These are phyloP conservation scores for Cudoniella acicularis DNA, from an alignment of 495 filamentous ascomycete genomes.

Conservation along the genomic window DNA sequence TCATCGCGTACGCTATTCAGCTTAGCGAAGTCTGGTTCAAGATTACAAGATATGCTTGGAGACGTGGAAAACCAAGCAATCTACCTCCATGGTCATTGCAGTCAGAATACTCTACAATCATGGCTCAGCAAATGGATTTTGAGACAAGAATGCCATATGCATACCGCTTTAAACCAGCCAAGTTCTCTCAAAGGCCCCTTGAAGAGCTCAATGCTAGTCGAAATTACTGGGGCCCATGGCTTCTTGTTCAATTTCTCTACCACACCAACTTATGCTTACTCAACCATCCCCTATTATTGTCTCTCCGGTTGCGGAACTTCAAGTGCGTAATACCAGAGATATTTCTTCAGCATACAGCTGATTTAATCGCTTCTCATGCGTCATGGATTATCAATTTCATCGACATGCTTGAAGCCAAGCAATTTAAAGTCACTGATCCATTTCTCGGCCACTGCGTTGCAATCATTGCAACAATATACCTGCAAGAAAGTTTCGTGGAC, in stretches of 20 bases:
- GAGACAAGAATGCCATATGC: conserved; percentile 45
- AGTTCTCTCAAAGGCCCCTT: conserved; percentile 35
- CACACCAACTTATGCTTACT: conserved; percentile 47
- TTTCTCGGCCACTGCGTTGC: conserved; percentile 46
- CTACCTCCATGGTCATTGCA: conserved; percentile 47
- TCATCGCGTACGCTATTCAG: conserved; percentile 44
- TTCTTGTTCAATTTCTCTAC: conserved; percentile 46
- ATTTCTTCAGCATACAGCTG: conserved; percentile 45
- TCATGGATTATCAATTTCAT: conserved; percentile 49
- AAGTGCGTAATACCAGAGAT: conserved; percentile 46
- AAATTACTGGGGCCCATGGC: conserved; percentile 47
- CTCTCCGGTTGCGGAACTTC: conserved; percentile 42
- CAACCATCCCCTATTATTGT: conserved; percentile 44
- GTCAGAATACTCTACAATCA: conserved; percentile 45
- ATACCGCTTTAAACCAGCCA: conserved; percentile 43
- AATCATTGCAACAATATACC: conserved; percentile 46
- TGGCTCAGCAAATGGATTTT: conserved; percentile 44
- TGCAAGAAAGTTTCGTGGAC: conserved; percentile 45
- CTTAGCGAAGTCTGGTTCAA: conserved; percentile 43
- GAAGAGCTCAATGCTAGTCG: conserved; percentile 39
- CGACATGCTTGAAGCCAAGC: conserved; percentile 41
- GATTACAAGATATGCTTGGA: conserved; percentile 41
- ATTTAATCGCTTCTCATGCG: conserved; percentile 43
- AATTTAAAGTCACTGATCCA: conserved; percentile 41
- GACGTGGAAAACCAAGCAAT: conserved; percentile 39